These are phyloP conservation scores for Calonectria fujianensis DNA, from an alignment of 2,329 filamentous ascomycete species.

Conservation along the genomic window DNA sequence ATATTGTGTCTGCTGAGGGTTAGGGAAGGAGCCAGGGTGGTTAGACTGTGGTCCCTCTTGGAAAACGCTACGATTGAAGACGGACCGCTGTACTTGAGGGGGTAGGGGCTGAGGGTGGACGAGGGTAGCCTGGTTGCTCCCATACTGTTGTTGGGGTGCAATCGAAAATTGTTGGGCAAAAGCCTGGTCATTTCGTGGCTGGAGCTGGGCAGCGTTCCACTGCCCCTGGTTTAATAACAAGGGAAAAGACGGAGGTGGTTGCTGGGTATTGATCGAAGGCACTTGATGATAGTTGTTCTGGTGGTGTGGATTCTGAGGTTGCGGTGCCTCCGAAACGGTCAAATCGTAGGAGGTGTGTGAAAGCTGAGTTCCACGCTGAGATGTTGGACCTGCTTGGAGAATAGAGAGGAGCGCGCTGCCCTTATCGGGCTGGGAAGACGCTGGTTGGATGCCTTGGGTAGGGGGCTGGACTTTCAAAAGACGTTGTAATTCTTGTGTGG, in stretches of 20 bases:
- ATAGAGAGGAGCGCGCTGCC: constrained; percentile 73
- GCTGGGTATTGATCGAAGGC: constrained; percentile 52
- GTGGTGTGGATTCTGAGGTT: constrained; percentile 76
- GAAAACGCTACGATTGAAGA: constrained; percentile 65
- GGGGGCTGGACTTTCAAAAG: constrained; percentile 74
- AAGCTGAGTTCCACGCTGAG: constrained; percentile 52
- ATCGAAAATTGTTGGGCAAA: constrained; percentile 45
- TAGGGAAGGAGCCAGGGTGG: constrained; percentile 42
- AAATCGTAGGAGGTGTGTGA: constrained; percentile 75
- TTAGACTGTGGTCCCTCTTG: constrained; percentile 52
- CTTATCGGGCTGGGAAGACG: constrained; percentile 62
- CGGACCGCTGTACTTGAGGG: constrained; percentile 73
- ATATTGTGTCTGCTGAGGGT: constrained; percentile 54
- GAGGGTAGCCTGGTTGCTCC: constrained; percentile 52
- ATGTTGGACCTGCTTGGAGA: constrained; percentile 63
- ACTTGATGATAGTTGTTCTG: constrained; percentile 69
- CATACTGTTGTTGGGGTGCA: constrained; percentile 49
- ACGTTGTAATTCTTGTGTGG: constrained; percentile 71
- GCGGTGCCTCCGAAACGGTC: constrained; percentile 67
- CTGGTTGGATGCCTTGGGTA: constrained; percentile 67
- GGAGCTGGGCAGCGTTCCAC: constrained; percentile 44
- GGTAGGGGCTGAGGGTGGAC: constrained; percentile 71
- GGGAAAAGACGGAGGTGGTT: constrained; percentile 59
- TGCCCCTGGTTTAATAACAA: constrained; percentile 48
- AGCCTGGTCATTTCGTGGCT: constrained; percentile 42